Evolutionary conservation across 352 stramenopile species (phyloP).

Genomic region (Phytophthora sojae): DNA sequence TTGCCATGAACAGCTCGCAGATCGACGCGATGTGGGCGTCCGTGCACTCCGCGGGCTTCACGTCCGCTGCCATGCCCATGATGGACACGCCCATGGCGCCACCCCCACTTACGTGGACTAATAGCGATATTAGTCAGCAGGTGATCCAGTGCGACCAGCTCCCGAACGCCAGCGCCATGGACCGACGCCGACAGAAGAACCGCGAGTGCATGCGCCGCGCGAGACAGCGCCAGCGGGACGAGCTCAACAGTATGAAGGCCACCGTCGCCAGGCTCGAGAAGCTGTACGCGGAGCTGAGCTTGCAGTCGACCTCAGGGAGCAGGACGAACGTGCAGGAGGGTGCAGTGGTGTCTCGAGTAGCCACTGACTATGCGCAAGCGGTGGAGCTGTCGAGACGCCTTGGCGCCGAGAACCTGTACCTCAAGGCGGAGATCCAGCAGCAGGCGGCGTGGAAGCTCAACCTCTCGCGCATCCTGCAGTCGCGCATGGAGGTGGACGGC

Average conservation of each 20-base stretch:
- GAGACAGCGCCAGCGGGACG: slow-evolving; percentile 44
- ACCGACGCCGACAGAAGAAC: slow-evolving; percentile 50
- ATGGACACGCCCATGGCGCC: slow-evolving; percentile 17
- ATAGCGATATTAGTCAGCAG: background rate
- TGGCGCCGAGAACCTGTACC: slow-evolving; percentile 50
- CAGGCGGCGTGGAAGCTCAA: slow-evolving; percentile 42
- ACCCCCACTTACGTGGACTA: background rate
- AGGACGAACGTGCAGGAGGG: background rate
- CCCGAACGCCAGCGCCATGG: slow-evolving; percentile 35
- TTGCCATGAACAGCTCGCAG: slow-evolving; percentile 4
- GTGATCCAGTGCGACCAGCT: slow-evolving; percentile 26
- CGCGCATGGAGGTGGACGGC: slow-evolving; percentile 19
- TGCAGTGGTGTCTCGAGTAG: background rate
- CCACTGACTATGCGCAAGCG: slow-evolving; percentile 30
- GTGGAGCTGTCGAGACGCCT: slow-evolving; percentile 35
- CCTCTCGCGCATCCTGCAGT: slow-evolving; percentile 41
- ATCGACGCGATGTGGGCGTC: slow-evolving; percentile 3
- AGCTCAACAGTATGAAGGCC: slow-evolving; percentile 41
- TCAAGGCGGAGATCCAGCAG: slow-evolving; percentile 49
- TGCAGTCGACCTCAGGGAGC: slow-evolving; percentile 21
- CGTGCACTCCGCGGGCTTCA: background rate
- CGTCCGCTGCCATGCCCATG: slow-evolving; percentile 12
- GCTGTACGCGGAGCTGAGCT: slow-evolving; percentile 42
- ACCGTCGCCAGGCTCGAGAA: slow-evolving; percentile 46
- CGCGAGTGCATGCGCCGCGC: slow-evolving; percentile 52